These are phyloP conservation scores for Boletus eberwhitei DNA, from an alignment of 768 basidiomycete genomes.

Conservation along the genomic window DNA sequence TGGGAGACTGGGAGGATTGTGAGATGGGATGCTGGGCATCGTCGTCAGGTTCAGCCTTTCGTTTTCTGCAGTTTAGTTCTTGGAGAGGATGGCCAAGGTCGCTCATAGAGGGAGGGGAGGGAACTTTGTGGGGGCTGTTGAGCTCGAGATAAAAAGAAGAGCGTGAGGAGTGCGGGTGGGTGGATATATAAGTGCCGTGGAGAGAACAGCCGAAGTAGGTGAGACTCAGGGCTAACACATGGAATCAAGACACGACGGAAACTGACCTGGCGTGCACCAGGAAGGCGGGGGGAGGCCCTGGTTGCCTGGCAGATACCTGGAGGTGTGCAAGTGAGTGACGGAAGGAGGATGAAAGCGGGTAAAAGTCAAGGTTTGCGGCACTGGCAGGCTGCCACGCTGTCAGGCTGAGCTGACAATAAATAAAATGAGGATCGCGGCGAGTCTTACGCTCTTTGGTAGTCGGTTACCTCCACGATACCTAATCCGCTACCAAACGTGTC, in stretches of 20 bases:
- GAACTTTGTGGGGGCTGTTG: slow-evolving; percentile 13
- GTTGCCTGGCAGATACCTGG: slow-evolving; percentile 31
- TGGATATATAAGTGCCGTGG: slow-evolving; percentile 34
- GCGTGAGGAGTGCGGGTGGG: slow-evolving; percentile 10
- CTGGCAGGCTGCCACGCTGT: slow-evolving; percentile 35
- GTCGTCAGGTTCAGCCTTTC: slow-evolving; percentile 60
- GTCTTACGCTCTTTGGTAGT: slow-evolving; percentile 26
- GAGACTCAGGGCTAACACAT: slow-evolving; percentile 36
- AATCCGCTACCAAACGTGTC: slow-evolving; percentile 19
- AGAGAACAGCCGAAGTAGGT: slow-evolving; percentile 17
- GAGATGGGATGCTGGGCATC: slow-evolving; percentile 32
- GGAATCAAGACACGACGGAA: slow-evolving; percentile 26
- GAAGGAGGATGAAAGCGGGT: slow-evolving; percentile 23
- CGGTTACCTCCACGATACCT: slow-evolving; percentile 6
- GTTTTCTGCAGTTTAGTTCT: slow-evolving; percentile 55
- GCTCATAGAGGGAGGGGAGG: slow-evolving; percentile 46
- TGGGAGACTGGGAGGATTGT: slow-evolving; percentile 24
- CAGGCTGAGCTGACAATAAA: slow-evolving; percentile 17
- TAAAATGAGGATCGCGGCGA: slow-evolving; percentile 16
- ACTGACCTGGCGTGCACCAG: slow-evolving; percentile 15
- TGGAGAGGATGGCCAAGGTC: slow-evolving; percentile 55
- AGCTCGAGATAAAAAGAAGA: slow-evolving; percentile 12
- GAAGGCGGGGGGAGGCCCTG: slow-evolving; percentile 14
- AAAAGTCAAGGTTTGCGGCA: slow-evolving; percentile 14
- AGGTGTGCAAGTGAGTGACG: slow-evolving; percentile 22